These are phyloP conservation scores for Amaranthus palmeri DNA, from an alignment of 148 eudicot species.

Conservation along the genomic window DNA sequence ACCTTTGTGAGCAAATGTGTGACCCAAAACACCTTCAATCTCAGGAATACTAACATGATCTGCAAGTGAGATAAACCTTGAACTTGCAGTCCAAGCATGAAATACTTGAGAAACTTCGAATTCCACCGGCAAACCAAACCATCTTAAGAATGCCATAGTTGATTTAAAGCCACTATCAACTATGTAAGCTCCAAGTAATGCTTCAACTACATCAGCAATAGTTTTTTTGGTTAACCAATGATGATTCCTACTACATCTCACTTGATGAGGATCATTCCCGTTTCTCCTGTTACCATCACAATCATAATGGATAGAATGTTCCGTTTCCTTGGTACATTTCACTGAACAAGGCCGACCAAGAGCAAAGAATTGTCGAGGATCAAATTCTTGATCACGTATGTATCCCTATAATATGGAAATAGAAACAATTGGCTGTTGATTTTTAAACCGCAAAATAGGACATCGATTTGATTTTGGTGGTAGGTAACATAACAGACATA, in stretches of 20 bases:
- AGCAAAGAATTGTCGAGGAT: constrained; percentile 53
- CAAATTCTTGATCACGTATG: constrained; percentile 86
- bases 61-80: constrained; percentile 50
- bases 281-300: constrained; percentile 20
- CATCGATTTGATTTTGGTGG: background rate
- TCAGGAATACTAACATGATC: constrained; percentile 40
- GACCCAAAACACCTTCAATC: constrained; percentile 52
- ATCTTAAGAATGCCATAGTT: constrained; percentile 73
- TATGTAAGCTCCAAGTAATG: constrained; percentile 81
- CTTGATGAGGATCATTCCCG: constrained; percentile 28
- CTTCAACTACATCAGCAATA: constrained; percentile 89
- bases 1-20: constrained; percentile 67
- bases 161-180: constrained; percentile 89
- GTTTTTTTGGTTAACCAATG: constrained; percentile 85
- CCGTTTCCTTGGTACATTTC: constrained; percentile 50
- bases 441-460: background rate
- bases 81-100: constrained; percentile 58
- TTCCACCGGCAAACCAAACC: constrained; percentile 77
- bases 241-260: constrained; percentile 71
- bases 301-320: constrained; percentile 42
- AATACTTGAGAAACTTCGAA: constrained; percentile 52
- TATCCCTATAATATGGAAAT: constrained; percentile 47
- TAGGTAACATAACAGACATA: background rate
- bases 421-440: background rate
- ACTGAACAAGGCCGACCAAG: constrained; percentile 74